phyloP scores from a whole-genome alignment of 257 asterid species.

The Gynochthodes officinalis region DNA sequence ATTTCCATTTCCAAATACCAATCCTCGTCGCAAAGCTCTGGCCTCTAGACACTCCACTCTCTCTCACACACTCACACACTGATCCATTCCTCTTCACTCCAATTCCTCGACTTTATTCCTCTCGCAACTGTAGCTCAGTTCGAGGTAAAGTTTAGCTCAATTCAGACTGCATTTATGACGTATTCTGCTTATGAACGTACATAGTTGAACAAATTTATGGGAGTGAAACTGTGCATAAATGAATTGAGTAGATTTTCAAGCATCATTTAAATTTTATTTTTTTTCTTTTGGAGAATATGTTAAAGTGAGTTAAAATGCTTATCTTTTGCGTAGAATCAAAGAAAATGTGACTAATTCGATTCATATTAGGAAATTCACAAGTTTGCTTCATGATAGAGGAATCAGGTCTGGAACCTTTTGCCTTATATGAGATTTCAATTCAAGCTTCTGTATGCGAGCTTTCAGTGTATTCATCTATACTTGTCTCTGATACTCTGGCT shows the following conservation, averaged over 20 bases:
- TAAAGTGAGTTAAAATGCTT: not conserved
- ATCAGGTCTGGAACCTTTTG: not conserved
- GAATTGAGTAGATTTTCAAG: not conserved
- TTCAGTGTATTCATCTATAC: not conserved
- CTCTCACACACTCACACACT: slow-evolving; percentile 11
- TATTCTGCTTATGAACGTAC: not conserved
- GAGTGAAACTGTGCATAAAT: not conserved
- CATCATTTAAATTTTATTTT: not conserved
- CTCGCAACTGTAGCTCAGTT: not conserved
- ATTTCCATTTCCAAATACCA: slow-evolving; percentile 2
- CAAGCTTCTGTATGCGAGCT: not conserved
- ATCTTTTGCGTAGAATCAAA: slow-evolving; percentile 14
- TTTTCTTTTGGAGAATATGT: not conserved
- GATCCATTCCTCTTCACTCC: not conserved
- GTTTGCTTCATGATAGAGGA: not conserved
- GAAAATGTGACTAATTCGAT: not conserved
- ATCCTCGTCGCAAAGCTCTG: not conserved
- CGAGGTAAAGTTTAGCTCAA: not conserved
- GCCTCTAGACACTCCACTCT: not conserved
- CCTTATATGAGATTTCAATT: too few species aligned
- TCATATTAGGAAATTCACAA: not conserved
- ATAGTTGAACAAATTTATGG: not conserved
- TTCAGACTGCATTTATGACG: not conserved
- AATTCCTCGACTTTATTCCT: not conserved
- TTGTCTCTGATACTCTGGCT: not conserved